phyloP scores from a whole-genome alignment of 2,329 filamentous ascomycete genomes.

The Diaporthe sp. region DNA sequence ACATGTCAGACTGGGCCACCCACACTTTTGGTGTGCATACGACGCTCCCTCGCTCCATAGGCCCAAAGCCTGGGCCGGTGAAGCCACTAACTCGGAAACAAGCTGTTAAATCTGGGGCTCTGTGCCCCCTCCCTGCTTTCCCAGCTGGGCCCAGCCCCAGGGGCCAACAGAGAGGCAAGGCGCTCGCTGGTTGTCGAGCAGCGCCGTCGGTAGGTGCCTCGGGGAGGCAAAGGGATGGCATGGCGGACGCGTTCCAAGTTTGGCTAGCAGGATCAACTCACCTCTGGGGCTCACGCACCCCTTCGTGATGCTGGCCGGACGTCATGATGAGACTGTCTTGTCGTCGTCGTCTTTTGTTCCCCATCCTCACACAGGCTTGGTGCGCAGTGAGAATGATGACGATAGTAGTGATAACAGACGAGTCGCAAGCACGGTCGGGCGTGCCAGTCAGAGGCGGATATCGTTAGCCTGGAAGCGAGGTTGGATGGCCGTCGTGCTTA shows the following conservation, averaged over 20 bases:
- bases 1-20: constrained; percentile 37
- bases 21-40: constrained; percentile 30
- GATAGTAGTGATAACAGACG: neutral
- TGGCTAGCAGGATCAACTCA: constrained; percentile 35
- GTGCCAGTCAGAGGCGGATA: neutral
- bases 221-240: constrained; percentile 26
- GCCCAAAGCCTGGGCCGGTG: constrained; percentile 37
- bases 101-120: constrained; percentile 36
- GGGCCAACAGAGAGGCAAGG: constrained; percentile 18
- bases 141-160: constrained; percentile 30
- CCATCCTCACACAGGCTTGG: neutral
- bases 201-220: constrained; percentile 20
- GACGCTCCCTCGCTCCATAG: constrained; percentile 39
- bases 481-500: neutral
- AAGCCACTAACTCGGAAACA: constrained; percentile 35
- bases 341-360: constrained; percentile 10
- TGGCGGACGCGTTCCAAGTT: constrained; percentile 30
- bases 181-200: constrained; percentile 32
- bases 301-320: constrained; percentile 18
- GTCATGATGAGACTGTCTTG: constrained; percentile 34
- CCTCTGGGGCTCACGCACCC: constrained; percentile 27
- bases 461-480: neutral
- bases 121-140: constrained; percentile 34
- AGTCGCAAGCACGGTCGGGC: neutral
- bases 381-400: neutral